Base-by-base conservation (phyloP, 805 yeast species). In the Saturnispora sanitii region DNA sequence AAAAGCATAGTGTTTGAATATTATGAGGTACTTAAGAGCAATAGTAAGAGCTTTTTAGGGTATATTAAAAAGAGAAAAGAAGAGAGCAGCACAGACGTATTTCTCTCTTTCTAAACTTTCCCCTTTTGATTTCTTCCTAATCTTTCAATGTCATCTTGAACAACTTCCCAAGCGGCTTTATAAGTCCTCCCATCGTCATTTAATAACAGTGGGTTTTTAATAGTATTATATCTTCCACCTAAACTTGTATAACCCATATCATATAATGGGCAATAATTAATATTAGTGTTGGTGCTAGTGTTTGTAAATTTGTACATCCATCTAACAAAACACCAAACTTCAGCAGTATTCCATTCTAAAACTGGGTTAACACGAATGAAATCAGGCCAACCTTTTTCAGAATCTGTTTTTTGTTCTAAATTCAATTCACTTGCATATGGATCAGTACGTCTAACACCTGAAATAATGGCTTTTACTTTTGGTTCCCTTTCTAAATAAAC, bases 311-410 rank as follows among this genome's bases (percentile, higher is more conserved):
- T 37, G 90, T 60, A 54, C 12, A 43, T 15, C 49, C 49, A 46
- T 38, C 45, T 44, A 16, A 46, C 41, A 33, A 90, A 88, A 48
- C 75, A 75, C 98, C 98, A 92, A 2, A 92, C 69, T 43, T 87
- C 84, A 17, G 72, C 70, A 49, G 84, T 82, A 31, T 73, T 73
- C 97, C 97, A 92, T 42, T 83, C 83, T 33, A 92, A 66, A 6
- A 92, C 77, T 0, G 98, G 97, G 53, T 88, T 94, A 4, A 88
- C 66, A 37, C 98, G 62, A 47, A 79, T 61, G 55, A 92, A 90
- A 21, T 68, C 63, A 4, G 98, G 98, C 97, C 97, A 92, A 43
- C 86, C 78, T 44, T 78, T 79, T 54, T 90, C 96, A 13, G 26
- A 41, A 55, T 92, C 96, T 0, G 98, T 92, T 30, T 54, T 60